Conservation (phyloP, 441 rosid species). For the Adansonia gregorii region DNA sequence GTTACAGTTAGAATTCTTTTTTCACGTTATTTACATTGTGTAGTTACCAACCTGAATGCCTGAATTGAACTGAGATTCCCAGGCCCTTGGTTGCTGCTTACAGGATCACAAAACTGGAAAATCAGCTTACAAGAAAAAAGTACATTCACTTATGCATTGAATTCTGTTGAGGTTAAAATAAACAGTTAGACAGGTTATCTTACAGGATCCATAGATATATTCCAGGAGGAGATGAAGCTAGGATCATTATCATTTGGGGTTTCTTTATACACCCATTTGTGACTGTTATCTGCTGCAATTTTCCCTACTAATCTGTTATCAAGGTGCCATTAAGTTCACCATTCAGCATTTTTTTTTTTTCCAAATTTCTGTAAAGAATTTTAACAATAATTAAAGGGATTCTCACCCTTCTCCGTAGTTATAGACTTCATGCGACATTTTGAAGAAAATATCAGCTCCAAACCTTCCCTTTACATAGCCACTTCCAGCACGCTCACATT, state of each 20-base stretch:
- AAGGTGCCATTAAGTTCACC: slow-evolving; percentile 22
- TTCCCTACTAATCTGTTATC: slow-evolving; percentile 65
- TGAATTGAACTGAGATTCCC: slow-evolving; percentile 67
- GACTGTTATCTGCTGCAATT: slow-evolving; percentile 76
- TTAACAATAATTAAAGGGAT: background rate
- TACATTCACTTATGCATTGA: background rate
- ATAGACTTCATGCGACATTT: slow-evolving; percentile 80
- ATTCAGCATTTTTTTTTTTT: background rate
- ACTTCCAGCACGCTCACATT: slow-evolving; percentile 54
- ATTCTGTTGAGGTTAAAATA: background rate
- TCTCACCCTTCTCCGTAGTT: slow-evolving; percentile 76
- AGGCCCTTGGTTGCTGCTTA: slow-evolving; percentile 66
- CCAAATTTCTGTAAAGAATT: background rate
- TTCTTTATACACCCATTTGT: slow-evolving; percentile 67
- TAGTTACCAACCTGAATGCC: slow-evolving; percentile 64
- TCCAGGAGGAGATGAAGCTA: slow-evolving; percentile 54
- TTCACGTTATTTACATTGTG: background rate
- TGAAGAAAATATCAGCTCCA: slow-evolving; percentile 72
- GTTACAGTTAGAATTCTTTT: background rate
- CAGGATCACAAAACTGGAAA: slow-evolving; percentile 23
- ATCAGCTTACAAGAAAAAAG: slow-evolving; percentile 16
- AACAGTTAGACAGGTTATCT: slow-evolving; percentile 28
- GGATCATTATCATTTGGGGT: slow-evolving; percentile 50
- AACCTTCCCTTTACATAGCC: slow-evolving; percentile 54
- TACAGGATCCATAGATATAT: slow-evolving; percentile 61